Evolutionary conservation across 169 alveolate genomes (phyloP).

Genomic region (Plasmodium inui): DNA sequence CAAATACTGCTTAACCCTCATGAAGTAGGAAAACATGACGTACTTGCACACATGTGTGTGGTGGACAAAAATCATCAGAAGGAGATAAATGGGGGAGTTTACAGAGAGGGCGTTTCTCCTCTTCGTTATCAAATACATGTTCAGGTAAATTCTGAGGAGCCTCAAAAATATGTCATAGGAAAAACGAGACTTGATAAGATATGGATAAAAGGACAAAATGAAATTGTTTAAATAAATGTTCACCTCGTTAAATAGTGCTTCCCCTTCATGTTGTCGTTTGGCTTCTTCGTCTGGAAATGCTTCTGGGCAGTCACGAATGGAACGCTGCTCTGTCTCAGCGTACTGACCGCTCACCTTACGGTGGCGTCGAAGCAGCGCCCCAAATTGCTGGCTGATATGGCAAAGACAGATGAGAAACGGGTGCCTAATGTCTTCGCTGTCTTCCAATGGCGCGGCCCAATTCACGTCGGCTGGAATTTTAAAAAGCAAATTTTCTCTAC

Average conservation of each 20-base stretch:
- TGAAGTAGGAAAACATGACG: constrained; percentile 18
- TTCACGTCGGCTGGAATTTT: neutral
- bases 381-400: neutral
- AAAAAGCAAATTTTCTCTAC: neutral
- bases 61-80: constrained; percentile 35
- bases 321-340: neutral
- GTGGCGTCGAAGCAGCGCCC: neutral
- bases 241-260: constrained; percentile 16
- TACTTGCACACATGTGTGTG: constrained; percentile 20
- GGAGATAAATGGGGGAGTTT: constrained; percentile 29
- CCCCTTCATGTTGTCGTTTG: neutral
- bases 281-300: neutral
- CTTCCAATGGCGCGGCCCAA: neutral
- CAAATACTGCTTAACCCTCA: constrained; percentile 1
- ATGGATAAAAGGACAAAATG: constrained; percentile 44
- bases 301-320: neutral
- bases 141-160: constrained; percentile 47
- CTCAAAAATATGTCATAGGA: constrained; percentile 50
- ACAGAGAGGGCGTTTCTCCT: constrained; percentile 2
- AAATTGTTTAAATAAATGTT: constrained; percentile 16
- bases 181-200: constrained; percentile 23
- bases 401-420: neutral
- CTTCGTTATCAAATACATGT: constrained; percentile 33
- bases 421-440: constrained; percentile 1
- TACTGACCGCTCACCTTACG: neutral